Evolutionary conservation across 257 asterid species (phyloP).

Genomic region (Petunia axillaris): DNA sequence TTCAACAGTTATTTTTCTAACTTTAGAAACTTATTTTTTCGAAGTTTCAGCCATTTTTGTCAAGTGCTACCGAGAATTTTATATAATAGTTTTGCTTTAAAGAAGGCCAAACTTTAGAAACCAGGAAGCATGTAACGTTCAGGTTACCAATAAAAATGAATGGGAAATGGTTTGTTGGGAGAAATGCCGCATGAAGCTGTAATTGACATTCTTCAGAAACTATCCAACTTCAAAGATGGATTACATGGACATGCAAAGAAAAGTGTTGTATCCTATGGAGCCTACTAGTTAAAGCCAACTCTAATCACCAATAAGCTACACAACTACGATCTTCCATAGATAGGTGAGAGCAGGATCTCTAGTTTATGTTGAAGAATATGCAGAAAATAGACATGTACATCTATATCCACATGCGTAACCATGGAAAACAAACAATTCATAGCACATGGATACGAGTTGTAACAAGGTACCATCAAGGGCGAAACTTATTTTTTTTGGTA

Average conservation of each 20-base stretch:
- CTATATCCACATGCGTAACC: neutral
- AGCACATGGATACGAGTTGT: neutral
- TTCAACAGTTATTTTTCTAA: too few species aligned
- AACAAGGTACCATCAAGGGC: neutral
- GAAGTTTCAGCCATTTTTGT: too few species aligned
- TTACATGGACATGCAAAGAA: neutral
- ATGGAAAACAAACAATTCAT: neutral
- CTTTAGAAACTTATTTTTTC: too few species aligned
- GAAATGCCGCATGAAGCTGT: too few species aligned
- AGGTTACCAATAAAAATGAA: too few species aligned
- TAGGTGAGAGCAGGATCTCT: neutral
- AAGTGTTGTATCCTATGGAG: neutral
- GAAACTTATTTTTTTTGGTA: too few species aligned
- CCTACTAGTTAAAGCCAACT: neutral
- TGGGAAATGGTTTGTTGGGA: neutral
- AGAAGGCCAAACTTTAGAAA: too few species aligned
- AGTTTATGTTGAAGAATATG: neutral
- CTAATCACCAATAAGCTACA: neutral
- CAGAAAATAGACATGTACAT: neutral
- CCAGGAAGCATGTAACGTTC: too few species aligned
- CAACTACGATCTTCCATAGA: neutral
- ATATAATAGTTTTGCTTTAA: too few species aligned
- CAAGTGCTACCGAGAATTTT: too few species aligned
- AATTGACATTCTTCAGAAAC: neutral
- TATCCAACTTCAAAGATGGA: neutral